Evolutionary conservation across 768 basidiomycete species (phyloP), one percentile per base, ranked within the genome.

Genomic region (Rhizopogon vinicolor): DNA sequence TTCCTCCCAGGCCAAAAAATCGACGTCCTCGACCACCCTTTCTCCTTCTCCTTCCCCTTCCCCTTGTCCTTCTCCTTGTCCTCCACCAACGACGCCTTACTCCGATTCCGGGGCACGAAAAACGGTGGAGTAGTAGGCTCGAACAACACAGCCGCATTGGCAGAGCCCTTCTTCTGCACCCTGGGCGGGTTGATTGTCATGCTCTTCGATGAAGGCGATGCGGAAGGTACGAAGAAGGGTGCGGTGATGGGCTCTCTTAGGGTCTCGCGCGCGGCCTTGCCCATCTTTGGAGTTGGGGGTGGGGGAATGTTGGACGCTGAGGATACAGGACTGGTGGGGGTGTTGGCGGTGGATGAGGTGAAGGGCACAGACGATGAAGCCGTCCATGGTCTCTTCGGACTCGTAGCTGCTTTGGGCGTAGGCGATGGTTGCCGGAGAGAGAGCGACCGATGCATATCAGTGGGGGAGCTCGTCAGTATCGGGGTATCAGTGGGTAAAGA

Each of bases 81-180:
- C 5, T 16, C 49, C n/a, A 43, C 28, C 25, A 18, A 52, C 25
- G 50, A 51, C 33, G 13, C 43, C 31, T 12, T 49, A 1, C 58
- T 49, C n/a, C 29, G 51, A 37, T 49, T 44, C n/a, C 41, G 42
- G 1, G 41, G 31, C 46, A 54, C 18, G 25, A 49, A 56, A 29
- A 43, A 28, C 2, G 55, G 51, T 13, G 42, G 5, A 8, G 8
- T 4, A 9, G 39, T 13, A 22, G 33, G 48, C 28, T 60, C 58
- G 31, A 54, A 41, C 16, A 60, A 39, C 7, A 53, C 52, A 5
- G 48, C 56, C 37, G 57, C 46, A 7, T 52, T 51, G 16, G 52
- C 43, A 19, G 41, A n/a, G 18, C 6, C 19, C 39, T 22, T 46
- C 35, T 25, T 14, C 5, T 8, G 13, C 33, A 18, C 33, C 2